phyloP scores from a whole-genome alignment of 176 grass and related monocot species.

The Phoenix roebelenii region DNA sequence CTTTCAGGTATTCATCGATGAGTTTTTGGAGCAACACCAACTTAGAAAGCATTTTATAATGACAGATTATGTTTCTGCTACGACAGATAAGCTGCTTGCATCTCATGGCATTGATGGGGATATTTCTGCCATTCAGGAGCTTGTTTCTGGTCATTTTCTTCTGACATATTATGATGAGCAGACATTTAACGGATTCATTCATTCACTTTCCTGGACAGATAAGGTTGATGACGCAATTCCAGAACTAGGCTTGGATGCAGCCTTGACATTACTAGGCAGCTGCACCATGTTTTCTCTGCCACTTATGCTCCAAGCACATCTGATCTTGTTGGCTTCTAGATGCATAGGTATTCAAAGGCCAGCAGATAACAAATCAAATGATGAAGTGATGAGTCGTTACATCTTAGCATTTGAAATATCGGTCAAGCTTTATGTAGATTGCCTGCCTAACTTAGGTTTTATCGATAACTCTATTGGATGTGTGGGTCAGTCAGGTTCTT shows the following conservation, averaged over 20 bases:
- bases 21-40: conserved; percentile 7
- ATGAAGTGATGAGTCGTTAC: background rate
- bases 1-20: conserved; percentile 20
- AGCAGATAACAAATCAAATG: background rate
- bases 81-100: conserved; percentile 2
- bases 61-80: conserved; percentile 7
- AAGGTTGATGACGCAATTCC: background rate
- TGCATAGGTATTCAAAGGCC: conserved; percentile 11
- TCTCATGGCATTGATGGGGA: conserved; percentile 1
- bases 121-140: conserved; percentile 6
- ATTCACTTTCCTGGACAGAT: conserved; percentile 3
- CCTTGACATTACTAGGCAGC: conserved; percentile 2
- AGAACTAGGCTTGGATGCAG: background rate
- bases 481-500: background rate
- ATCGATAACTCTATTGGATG: conserved; percentile 4
- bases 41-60: conserved; percentile 9
- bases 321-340: conserved; percentile 8
- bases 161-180: conserved; percentile 10
- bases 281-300: conserved; percentile 1
- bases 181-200: conserved; percentile 2
- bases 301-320: conserved; percentile 12
- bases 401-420: conserved; percentile 14
- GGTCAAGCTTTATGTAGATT: conserved; percentile 13
- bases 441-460: background rate
- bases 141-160: conserved; percentile 17